Base-by-base conservation (phyloP, 2,329 filamentous ascomycete genomes). In the Arthrinium phaeospermum region DNA sequence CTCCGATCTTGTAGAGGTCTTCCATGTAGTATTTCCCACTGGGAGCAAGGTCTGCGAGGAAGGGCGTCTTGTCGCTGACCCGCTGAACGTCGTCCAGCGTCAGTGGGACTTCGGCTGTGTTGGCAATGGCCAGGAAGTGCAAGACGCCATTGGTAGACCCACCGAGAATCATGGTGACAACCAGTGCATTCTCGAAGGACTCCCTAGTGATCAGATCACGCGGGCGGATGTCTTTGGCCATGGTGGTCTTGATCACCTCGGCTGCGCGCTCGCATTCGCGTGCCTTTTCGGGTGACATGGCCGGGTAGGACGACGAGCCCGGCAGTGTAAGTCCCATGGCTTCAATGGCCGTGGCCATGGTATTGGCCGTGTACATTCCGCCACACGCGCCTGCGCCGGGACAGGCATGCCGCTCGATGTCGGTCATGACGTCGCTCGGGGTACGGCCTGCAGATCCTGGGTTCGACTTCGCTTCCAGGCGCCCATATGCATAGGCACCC, bases 141-240 rank as follows among this genome's bases (percentile, higher is more conserved):
- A 98, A 87, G 3, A 97, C 93, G 46, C 93, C 93, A 81, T 98
- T 98, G 71, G 95, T 98, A 69, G 91, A 94, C 70, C 95, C 95
- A 70, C 95, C 95, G n/a, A 98, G 87, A 3, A 94, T 92, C 93
- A 97, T 97, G 81, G 94, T 96, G 82, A 97, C 90, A 1, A 96
- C 93, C 27, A 98, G 87, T 0, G 95, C 95, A 79, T 98, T 98
- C 81, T 97, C 94, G 74, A 98, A 96, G 0, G 93, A 90, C 0
- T 88, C 88, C 75, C 93, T 93, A 4, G 93, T 97, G 77, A 98
- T 86, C 45, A 97, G 88, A 78, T 96, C 92, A 27, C 91, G 89
- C 0, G 95, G 94, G 0, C 91, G 91, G 75, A 98, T 95, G 82
- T 97, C 91, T 80, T 90, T 91, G 79, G 94, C 92, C 90, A 98